Conservation (phyloP, 495 filamentous ascomycete genomes). For the Hyaloscypha finlandica region DNA sequence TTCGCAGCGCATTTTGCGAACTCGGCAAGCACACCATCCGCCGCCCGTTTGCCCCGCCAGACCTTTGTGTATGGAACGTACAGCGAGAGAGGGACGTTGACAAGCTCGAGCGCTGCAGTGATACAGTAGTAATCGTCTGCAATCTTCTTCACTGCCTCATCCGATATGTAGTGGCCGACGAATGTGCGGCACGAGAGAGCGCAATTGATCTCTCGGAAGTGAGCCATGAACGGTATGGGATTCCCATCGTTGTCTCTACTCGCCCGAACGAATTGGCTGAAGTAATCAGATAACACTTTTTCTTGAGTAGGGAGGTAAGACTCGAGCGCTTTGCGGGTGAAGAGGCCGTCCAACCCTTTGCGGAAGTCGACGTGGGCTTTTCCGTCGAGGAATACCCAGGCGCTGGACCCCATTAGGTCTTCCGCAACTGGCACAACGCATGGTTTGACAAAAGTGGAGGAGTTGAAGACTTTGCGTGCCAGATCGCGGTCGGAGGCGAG, state of each 20-base stretch:
- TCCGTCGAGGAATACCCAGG: constrained; percentile 98
- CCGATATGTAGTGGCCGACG: constrained; percentile 91
- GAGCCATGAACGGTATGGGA: constrained; percentile 82
- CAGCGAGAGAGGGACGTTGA: constrained; percentile 85
- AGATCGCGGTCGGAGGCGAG: constrained; percentile 95
- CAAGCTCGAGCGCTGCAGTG: constrained; percentile 92
- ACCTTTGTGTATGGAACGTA: constrained; percentile 94
- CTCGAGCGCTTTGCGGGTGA: constrained; percentile 87
- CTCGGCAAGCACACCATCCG: constrained; percentile 86
- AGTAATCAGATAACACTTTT: constrained; percentile 86
- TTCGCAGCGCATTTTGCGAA: constrained; percentile 92
- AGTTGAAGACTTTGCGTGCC: constrained; percentile 96
- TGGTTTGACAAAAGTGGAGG: constrained; percentile 87
- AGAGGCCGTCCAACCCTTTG: constrained; percentile 92
- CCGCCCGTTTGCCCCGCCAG: constrained; percentile 95
- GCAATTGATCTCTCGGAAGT: constrained; percentile 94
- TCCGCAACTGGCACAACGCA: constrained; percentile 94
- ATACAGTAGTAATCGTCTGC: constrained; percentile 96
- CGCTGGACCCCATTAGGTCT: constrained; percentile 87
- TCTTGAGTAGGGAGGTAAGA: constrained; percentile 90
- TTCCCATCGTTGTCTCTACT: constrained; percentile 68
- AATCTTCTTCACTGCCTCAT: constrained; percentile 89
- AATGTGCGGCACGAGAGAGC: constrained; percentile 94
- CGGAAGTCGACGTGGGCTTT: constrained; percentile 94
- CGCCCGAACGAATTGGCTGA: constrained; percentile 71